A percentile compares a stretch with the other conserved stretches of the same genome.
phyloP scores from a whole-genome alignment of 2,329 filamentous ascomycete species.

The Daldinia eschscholtzii region DNA sequence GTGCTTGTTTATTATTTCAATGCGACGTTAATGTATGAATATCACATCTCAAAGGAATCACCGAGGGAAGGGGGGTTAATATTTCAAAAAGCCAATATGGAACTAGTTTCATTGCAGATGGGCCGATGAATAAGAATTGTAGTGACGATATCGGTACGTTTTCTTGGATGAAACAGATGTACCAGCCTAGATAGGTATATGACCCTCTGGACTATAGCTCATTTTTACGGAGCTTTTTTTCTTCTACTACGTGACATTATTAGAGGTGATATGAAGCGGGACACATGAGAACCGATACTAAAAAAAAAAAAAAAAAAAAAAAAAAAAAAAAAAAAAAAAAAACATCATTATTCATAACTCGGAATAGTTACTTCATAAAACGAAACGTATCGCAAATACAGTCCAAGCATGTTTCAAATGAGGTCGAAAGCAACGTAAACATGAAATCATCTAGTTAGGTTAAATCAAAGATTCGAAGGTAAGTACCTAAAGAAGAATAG shows the following conservation, averaged over 20 bases:
- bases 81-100: slow-evolving; percentile 35
- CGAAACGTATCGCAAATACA: neutral
- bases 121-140: slow-evolving; percentile 19
- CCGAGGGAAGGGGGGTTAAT: slow-evolving; percentile 35
- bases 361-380: neutral
- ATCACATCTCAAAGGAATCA: slow-evolving; percentile 44
- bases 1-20: slow-evolving; percentile 29
- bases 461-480: neutral
- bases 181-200: slow-evolving; percentile 10
- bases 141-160: slow-evolving; percentile 33
- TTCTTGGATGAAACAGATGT: slow-evolving; percentile 20
- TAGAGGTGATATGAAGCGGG: slow-evolving; percentile 7
- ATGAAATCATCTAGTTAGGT: neutral
- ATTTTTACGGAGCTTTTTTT: slow-evolving; percentile 9
- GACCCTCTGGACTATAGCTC: neutral
- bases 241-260: slow-evolving; percentile 11
- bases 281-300: slow-evolving; percentile 5
- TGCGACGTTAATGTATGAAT: slow-evolving; percentile 42
- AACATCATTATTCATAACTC: neutral
- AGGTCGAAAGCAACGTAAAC: neutral
- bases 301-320: too few relatives aligned
- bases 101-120: slow-evolving; percentile 37
- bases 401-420: neutral
- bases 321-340: too few relatives aligned
- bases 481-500: neutral